A percentile compares a stretch with the other conserved stretches of the same genome.
Conservation (phyloP, 352 stramenopile genomes). For the Globisporangium takayamanum region DNA sequence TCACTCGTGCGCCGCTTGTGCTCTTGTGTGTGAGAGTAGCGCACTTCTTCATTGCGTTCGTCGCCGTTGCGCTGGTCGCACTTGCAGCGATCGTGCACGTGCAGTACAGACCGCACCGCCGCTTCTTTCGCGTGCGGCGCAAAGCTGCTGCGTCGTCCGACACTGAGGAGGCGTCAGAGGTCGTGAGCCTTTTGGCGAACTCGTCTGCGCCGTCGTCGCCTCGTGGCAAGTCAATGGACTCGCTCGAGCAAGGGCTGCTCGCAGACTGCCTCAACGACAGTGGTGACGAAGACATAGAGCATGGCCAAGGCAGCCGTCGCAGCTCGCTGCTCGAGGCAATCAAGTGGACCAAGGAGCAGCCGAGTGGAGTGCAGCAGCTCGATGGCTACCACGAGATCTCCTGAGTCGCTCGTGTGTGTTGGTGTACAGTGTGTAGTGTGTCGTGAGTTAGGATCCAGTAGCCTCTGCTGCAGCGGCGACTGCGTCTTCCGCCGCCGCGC, state of each 20-base stretch:
- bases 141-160: conserved; percentile 1
- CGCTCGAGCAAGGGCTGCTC: conserved; percentile 17
- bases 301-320: neutral
- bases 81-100: conserved; percentile 14
- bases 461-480: conserved; percentile 1
- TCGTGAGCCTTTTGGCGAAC: conserved; percentile 9
- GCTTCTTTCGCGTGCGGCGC: conserved; percentile 5
- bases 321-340: conserved; percentile 26
- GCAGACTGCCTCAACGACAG: neutral
- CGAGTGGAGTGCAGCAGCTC: conserved; percentile 7
- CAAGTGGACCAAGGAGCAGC: conserved; percentile 22
- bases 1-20: neutral
- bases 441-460: neutral
- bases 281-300: neutral
- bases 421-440: neutral
- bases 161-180: conserved; percentile 9
- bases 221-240: conserved; percentile 6
- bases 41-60: conserved; percentile 20
- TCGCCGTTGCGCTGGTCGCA: conserved; percentile 11
- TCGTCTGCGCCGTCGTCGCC: neutral
- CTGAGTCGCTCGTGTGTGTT: neutral
- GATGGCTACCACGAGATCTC: conserved; percentile 30
- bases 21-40: conserved; percentile 5
- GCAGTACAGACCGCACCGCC: conserved; percentile 15
- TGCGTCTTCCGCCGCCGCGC: conserved; percentile 16